Evolutionary conservation across 2,329 filamentous ascomycete species (phyloP).

Genomic region (Sporothrix dimorphospora): DNA sequence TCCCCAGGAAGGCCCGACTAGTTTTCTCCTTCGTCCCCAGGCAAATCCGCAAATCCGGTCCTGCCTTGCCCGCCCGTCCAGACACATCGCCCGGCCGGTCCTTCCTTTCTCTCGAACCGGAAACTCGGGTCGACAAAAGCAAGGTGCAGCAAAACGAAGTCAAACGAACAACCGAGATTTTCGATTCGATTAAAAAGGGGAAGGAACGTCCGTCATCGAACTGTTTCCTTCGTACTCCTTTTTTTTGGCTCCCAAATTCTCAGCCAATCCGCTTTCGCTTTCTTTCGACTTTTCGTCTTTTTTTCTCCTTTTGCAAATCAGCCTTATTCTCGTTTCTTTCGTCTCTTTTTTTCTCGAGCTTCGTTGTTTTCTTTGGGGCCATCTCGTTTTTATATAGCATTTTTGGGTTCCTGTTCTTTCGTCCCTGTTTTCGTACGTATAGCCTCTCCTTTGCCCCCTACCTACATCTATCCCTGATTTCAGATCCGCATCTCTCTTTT

Average conservation of each 20-base stretch:
- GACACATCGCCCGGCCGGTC: not conserved
- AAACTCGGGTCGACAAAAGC: slow-evolving; percentile 10
- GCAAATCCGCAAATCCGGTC: slow-evolving; percentile 9
- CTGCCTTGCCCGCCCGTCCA: not conserved
- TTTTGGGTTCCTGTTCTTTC: slow-evolving; percentile 17
- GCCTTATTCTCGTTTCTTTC: not conserved
- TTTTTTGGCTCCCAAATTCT: not conserved
- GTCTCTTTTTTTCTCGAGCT: not conserved
- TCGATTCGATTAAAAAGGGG: slow-evolving; percentile 19
- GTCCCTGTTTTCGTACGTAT: slow-evolving; percentile 6
- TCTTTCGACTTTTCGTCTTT: slow-evolving; percentile 6
- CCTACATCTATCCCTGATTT: slow-evolving; percentile 20
- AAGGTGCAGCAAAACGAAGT: not conserved
- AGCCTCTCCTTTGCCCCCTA: not conserved
- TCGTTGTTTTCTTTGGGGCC: slow-evolving; percentile 11
- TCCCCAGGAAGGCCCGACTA: slow-evolving; percentile 17
- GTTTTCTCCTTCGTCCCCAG: slow-evolving; percentile 7
- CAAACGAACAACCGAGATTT: not conserved
- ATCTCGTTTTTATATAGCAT: slow-evolving; percentile 25
- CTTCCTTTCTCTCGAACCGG: slow-evolving; percentile 21
- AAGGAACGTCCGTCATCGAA: slow-evolving; percentile 19
- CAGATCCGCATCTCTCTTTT: slow-evolving; percentile 23
- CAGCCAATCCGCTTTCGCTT: slow-evolving; percentile 6
- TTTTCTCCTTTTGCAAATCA: not conserved
- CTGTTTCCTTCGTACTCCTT: slow-evolving; percentile 11